These are phyloP conservation scores for Aureobasidium sp. DNA, from an alignment of 2,329 filamentous ascomycete species.

Conservation along the genomic window DNA sequence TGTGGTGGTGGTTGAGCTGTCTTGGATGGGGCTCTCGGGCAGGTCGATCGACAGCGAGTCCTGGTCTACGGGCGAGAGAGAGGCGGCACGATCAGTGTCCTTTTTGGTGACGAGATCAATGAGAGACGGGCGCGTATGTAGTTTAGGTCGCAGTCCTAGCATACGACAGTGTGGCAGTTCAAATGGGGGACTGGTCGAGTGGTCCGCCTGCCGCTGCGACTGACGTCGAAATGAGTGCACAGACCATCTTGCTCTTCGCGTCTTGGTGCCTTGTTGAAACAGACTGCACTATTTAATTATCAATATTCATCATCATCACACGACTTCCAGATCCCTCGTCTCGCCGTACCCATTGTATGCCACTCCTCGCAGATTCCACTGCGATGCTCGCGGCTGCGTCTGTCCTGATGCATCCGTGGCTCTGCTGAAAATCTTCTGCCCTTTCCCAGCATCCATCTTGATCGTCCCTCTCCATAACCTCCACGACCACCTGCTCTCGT, in stretches of 20 bases:
- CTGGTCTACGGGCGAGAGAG: conserved; percentile 9
- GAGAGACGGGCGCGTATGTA: conserved; percentile 55
- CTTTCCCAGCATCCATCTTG: conserved; percentile 37
- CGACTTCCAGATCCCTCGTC: conserved; percentile 42
- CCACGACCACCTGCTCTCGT: conserved; percentile 56
- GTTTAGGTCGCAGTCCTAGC: conserved; percentile 51
- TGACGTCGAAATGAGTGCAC: conserved; percentile 5
- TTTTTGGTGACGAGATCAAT: conserved; percentile 53
- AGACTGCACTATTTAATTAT: background rate
- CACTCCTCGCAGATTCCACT: conserved; percentile 55
- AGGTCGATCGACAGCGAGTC: conserved; percentile 27
- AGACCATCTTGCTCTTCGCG: background rate
- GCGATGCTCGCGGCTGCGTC: conserved; percentile 53
- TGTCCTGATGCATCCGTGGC: conserved; percentile 62
- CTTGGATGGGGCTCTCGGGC: conserved; percentile 20
- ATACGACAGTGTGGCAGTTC: conserved; percentile 23
- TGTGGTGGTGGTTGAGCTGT: conserved; percentile 11
- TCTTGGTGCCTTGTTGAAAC: background rate
- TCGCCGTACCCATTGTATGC: conserved; percentile 56
- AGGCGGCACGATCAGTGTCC: conserved; percentile 40
- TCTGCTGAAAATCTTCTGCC: conserved; percentile 56
- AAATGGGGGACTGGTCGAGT: background rate
- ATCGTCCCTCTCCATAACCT: conserved; percentile 48
- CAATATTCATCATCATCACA: conserved; percentile 18
- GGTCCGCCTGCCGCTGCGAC: background rate